Evolutionary conservation across 106 monocot genomes (phyloP), one percentile per base, ranked within the genome.

Genomic region (Cymbidium sinense): DNA sequence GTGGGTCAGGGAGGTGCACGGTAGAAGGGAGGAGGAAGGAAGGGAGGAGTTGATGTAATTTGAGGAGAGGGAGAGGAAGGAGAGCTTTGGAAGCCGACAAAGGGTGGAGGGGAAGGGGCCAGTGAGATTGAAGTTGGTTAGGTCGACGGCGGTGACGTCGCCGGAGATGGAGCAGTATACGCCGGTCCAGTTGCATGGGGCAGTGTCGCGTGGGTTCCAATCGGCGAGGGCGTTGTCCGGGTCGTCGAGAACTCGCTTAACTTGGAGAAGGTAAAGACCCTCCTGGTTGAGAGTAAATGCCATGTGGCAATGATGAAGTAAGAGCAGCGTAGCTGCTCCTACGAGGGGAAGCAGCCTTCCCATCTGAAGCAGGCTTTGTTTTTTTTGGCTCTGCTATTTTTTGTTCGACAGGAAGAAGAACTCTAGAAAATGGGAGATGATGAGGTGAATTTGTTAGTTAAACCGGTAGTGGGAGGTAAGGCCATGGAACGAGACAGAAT

Each of bases 11-110:
- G 87, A 70, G 30, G 80, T 10, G 76, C 87, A 88, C 0, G 79
- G 77, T 39, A 77, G 80, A 61, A 88, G 78, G 74, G 93, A 84
- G 64, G 84, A 74, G 27, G 70, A 33, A 5, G 62, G 58, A 62
- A 90, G 70, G 54, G 88, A 77, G 79, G 78, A 82, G 65, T 84
- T 86, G 81, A 93, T 50, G 81, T 23, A 80, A 82, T 93, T 90
- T 69, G 25, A 18, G 62, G 88, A 69, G 28, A 93, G 87, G 70
- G 80, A 82, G 83, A 93, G 84, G 78, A 18, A 75, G 67, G 85
- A 77, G 75, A 93, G 85, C 19, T 76, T 69, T n/a, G 79, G 79
- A 41, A 91, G 84, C 17, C 20, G 34, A 81, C 90, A 93, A 52
- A 93, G 83, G 23, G 78, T 2, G 27, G 87, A 10, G 7, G 84